These are phyloP conservation scores for Fagopyrum homotropicum DNA, from an alignment of 148 eudicot species.

Conservation along the genomic window DNA sequence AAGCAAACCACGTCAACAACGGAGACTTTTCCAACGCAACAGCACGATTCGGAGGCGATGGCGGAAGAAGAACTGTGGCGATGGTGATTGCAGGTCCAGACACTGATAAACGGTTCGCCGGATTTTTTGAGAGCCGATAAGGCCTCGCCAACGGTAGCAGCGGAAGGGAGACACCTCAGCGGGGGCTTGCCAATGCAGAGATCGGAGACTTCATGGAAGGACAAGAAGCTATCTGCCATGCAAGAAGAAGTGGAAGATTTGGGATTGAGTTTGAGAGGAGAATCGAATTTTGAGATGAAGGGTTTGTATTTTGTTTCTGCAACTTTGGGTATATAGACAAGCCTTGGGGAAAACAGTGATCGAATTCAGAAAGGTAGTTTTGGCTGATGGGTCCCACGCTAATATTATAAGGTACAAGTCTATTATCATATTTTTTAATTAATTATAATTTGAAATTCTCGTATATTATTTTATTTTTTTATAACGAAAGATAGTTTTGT, in stretches of 20 bases:
- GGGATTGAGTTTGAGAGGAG: background rate
- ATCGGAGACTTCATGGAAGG: slow-evolving; percentile 51
- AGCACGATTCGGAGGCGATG: slow-evolving; percentile 1
- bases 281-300: background rate
- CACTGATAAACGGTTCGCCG: slow-evolving; percentile 41
- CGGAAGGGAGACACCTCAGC: slow-evolving; percentile 38
- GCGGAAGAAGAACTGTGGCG: background rate
- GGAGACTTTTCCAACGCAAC: slow-evolving; percentile 59
- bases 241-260: slow-evolving; percentile 20
- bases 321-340: background rate
- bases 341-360: background rate
- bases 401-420: background rate
- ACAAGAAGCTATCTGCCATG: slow-evolving; percentile 58
- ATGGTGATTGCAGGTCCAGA: slow-evolving; percentile 27
- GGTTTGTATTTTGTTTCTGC: background rate
- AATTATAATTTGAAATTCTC: background rate
- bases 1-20: slow-evolving; percentile 61
- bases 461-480: no score
- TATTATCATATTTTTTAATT: background rate
- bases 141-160: slow-evolving; percentile 59
- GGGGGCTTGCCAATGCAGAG: slow-evolving; percentile 87
- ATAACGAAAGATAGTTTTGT: no score
- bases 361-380: background rate
- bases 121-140: slow-evolving; percentile 48
- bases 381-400: background rate